Conservation (phyloP, 78 protist genomes). For the Guillardia theta region DNA sequence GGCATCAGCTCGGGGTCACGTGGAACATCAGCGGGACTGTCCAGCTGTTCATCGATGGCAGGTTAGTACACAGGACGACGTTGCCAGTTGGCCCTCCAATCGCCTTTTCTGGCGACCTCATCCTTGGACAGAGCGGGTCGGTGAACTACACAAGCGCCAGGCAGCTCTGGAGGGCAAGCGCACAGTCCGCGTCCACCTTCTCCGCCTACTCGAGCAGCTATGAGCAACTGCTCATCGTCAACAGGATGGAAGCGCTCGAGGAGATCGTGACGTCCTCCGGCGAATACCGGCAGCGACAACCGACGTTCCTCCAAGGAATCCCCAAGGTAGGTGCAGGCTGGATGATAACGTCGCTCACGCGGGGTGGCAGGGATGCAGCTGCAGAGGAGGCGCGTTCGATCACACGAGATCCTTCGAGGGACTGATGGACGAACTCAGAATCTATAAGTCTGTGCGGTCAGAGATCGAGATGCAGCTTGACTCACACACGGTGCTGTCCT, state of each 20-base stretch:
- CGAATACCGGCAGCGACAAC: no score
- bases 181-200: no score
- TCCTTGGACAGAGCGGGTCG: neutral
- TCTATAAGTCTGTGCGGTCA: neutral
- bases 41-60: neutral
- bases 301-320: neutral
- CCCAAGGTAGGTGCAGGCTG: neutral
- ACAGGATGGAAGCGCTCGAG: no score
- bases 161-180: no score
- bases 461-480: slow-evolving; percentile 4
- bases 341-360: neutral
- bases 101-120: neutral
- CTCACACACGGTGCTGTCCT: neutral
- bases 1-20: slow-evolving; percentile 27
- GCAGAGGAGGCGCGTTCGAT: neutral
- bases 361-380: neutral
- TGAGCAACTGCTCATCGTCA: no score
- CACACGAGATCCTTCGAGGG: neutral
- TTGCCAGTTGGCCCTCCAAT: no score
- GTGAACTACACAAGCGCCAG: neutral
- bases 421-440: neutral
- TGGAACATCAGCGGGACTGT: neutral
- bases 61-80: no score
- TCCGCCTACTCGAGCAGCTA: no score
- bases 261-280: no score